Base-by-base conservation (phyloP, 257 asterid genomes). In the Misopates orontium region DNA sequence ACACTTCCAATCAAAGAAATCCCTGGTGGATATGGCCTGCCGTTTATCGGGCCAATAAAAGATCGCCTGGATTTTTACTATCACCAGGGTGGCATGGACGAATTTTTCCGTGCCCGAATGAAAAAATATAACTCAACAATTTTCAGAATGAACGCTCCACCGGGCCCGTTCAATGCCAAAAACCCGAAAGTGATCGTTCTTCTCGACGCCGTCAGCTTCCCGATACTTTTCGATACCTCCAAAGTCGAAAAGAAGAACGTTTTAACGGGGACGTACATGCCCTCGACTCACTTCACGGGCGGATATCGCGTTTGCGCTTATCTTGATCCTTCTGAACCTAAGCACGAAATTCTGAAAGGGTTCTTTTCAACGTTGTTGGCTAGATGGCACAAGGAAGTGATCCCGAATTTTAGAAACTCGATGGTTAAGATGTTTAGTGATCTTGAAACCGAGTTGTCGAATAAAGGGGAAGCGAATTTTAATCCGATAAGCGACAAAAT, bases 161-260 rank as follows among this genome's bases (percentile, higher is more conserved):
- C 88, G 0, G 91, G 88, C 17, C 88, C 91, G 8, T 85, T 82
- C 69, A 67, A 71, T 32, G 78, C 86, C 31, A n/a, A 53, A 0
- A 19, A 82, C 17, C 50, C 91, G 0, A 78, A 58, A 39, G 91
- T 82, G 4, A 22, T 85, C 0, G 78, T 59, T 36, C 59, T 72
- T 16, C 77, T 72, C n/a, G 77, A 72, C 52, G 72, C 51, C 56
- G 61, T 55, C 31, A 76, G 79, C 64, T 79, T 79, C 44, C 79
- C 73, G 0, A 24, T 62, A 14, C 79, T 78, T 6, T 74, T 71
- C 55, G 83, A 78, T 50, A 68, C 62, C 5, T 67, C 75, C 0
- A 74, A 71, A 61, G 83, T 74, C n/a, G 78, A 71, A 4, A 79
- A 79, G 51, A 57, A 17, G 24, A 41, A 80, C 14, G 31, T 80